Evolutionary conservation across 2,329 filamentous ascomycete species (phyloP).

Genomic region (Pseudocercospora crystallina): DNA sequence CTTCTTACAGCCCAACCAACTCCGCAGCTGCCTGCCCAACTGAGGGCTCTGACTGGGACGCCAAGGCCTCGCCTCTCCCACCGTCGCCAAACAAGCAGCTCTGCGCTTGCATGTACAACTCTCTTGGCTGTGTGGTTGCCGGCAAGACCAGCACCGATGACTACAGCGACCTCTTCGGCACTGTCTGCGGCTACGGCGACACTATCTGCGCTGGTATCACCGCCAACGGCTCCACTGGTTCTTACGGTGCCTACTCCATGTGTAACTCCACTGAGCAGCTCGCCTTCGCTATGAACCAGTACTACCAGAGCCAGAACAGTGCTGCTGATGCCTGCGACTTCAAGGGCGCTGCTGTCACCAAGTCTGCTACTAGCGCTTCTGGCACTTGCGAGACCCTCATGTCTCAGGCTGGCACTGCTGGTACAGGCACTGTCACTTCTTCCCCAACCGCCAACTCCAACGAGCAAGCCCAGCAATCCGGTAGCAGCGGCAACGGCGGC

Average conservation of each 20-base stretch:
- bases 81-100: constrained; percentile 75
- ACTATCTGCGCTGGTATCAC: constrained; percentile 67
- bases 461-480: constrained; percentile 28
- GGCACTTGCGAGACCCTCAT: constrained; percentile 61
- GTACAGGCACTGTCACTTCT: constrained; percentile 56
- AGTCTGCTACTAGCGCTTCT: constrained; percentile 47
- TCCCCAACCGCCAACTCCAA: constrained; percentile 44
- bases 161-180: constrained; percentile 69
- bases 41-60: constrained; percentile 65
- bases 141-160: constrained; percentile 57
- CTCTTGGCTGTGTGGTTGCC: constrained; percentile 68
- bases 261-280: constrained; percentile 71
- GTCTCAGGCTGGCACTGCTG: constrained; percentile 61
- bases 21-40: constrained; percentile 69
- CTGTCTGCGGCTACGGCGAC: constrained; percentile 62
- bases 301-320: constrained; percentile 62
- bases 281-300: constrained; percentile 70
- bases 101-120: constrained; percentile 81
- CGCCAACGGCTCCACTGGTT: constrained; percentile 64
- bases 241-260: constrained; percentile 77
- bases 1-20: constrained; percentile 73
- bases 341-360: constrained; percentile 62
- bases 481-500: constrained; percentile 23
- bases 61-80: constrained; percentile 67
- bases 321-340: constrained; percentile 66